phyloP scores from a whole-genome alignment of 2,329 filamentous ascomycete species.

The Fusarium torreyae region DNA sequence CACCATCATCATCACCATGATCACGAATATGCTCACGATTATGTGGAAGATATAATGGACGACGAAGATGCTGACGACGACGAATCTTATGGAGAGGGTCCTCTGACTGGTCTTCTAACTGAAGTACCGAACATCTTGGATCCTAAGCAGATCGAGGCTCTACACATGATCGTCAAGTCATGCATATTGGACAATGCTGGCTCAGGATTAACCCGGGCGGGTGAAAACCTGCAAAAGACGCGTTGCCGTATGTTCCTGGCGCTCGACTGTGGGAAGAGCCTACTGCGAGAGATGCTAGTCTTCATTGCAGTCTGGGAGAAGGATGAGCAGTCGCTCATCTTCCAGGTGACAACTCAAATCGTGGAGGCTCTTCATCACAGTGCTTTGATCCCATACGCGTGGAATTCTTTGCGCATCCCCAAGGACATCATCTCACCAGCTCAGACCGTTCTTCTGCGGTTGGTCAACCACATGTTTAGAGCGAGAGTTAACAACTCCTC shows the following conservation, averaged over 20 bases:
- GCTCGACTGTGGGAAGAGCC: conserved; percentile 89
- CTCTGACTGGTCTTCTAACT: conserved; percentile 86
- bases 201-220: conserved; percentile 75
- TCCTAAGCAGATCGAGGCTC: conserved; percentile 93
- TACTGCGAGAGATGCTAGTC: conserved; percentile 90
- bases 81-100: conserved; percentile 84
- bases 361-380: conserved; percentile 93
- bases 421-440: conserved; percentile 98
- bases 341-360: conserved; percentile 96
- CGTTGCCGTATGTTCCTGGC: conserved; percentile 91
- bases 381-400: conserved; percentile 90
- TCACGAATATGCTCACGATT: conserved; percentile 60
- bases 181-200: conserved; percentile 89
- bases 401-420: conserved; percentile 89
- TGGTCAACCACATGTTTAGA: conserved; percentile 91
- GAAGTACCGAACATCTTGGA: conserved; percentile 96
- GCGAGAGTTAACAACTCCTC: conserved; percentile 60
- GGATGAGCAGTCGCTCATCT: conserved; percentile 92
- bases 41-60: conserved; percentile 71
- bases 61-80: conserved; percentile 81
- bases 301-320: conserved; percentile 98
- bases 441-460: conserved; percentile 91
- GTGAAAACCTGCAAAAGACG: conserved; percentile 90
- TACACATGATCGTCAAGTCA: conserved; percentile 97
- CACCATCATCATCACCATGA: conserved; percentile 53